Conservation (phyloP, 2,329 filamentous ascomycete species). For the Penicillium vulpinum region DNA sequence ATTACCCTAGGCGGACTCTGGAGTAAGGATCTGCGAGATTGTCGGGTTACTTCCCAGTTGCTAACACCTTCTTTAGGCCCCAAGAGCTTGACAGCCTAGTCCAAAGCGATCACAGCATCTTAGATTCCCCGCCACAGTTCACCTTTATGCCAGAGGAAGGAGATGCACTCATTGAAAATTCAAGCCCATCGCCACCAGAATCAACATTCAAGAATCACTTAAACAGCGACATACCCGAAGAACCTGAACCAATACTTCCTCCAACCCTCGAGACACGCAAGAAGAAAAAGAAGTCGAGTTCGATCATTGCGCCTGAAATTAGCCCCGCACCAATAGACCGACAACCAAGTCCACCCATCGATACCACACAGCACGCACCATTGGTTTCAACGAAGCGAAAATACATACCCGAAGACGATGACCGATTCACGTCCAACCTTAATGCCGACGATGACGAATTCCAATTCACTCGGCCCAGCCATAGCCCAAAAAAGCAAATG, state of each 20-base stretch:
- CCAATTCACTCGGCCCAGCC: constrained; percentile 33
- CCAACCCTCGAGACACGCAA: constrained; percentile 35
- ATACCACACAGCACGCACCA: constrained; percentile 33
- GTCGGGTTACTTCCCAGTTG: not conserved
- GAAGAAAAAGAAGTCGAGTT: constrained; percentile 24
- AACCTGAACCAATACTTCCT: constrained; percentile 23
- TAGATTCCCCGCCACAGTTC: constrained; percentile 28
- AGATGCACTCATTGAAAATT: constrained; percentile 36
- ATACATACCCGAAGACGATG: constrained; percentile 55
- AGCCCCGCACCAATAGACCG: not conserved
- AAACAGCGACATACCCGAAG: constrained; percentile 5
- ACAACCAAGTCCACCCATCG: not conserved
- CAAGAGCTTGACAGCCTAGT: constrained; percentile 38
- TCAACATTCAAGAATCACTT: constrained; percentile 3
- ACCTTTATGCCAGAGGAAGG: constrained; percentile 4
- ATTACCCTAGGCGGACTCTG: constrained; percentile 57
- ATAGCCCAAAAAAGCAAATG: constrained; percentile 17
- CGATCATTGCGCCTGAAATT: not conserved
- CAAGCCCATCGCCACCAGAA: constrained; percentile 7
- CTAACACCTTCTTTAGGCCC: constrained; percentile 24
- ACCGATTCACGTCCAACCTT: constrained; percentile 23
- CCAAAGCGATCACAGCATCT: constrained; percentile 23
- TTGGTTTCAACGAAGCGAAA: constrained; percentile 60
- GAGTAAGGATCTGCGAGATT: constrained; percentile 44
- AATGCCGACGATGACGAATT: constrained; percentile 34